Evolutionary conservation across 202 grass and related monocot genomes (phyloP).

Genomic region (Setaria viridis): DNA sequence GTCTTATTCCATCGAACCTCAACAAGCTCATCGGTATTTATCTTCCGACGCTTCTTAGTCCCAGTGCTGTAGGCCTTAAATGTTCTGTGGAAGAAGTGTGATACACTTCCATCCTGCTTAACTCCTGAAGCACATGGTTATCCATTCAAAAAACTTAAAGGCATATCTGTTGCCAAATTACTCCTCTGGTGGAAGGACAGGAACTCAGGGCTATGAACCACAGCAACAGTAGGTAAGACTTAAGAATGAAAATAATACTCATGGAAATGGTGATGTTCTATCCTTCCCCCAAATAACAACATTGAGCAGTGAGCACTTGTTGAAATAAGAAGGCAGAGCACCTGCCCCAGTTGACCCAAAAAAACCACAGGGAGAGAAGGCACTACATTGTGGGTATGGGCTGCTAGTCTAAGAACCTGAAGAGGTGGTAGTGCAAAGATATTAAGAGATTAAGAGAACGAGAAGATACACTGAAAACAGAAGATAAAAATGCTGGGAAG

Average conservation of each 20-base stretch:
- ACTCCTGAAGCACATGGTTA: conserved; percentile 56
- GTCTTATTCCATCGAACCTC: conserved; percentile 96
- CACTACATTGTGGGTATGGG: background rate
- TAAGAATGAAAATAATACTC: background rate
- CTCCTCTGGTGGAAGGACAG: background rate
- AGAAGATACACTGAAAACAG: background rate
- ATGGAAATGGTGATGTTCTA: background rate
- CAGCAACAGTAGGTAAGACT: background rate
- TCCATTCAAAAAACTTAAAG: conserved; percentile 3
- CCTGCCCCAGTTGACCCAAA: background rate
- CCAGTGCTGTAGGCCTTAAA: conserved; percentile 92
- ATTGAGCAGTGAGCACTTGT: background rate
- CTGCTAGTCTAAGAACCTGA: background rate
- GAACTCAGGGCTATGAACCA: background rate
- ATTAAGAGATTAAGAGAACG: background rate
- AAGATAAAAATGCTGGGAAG: background rate
- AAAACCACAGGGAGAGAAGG: no score
- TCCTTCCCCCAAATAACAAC: background rate
- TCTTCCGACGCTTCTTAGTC: conserved; percentile 84
- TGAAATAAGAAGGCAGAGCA: background rate
- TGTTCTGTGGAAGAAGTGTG: conserved; percentile 90
- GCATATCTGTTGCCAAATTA: background rate
- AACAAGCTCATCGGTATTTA: conserved; percentile 59
- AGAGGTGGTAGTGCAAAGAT: background rate
- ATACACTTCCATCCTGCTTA: conserved; percentile 82